These are phyloP conservation scores for Lotmaria passim DNA, from an alignment of 208 protist species.

Conservation along the genomic window DNA sequence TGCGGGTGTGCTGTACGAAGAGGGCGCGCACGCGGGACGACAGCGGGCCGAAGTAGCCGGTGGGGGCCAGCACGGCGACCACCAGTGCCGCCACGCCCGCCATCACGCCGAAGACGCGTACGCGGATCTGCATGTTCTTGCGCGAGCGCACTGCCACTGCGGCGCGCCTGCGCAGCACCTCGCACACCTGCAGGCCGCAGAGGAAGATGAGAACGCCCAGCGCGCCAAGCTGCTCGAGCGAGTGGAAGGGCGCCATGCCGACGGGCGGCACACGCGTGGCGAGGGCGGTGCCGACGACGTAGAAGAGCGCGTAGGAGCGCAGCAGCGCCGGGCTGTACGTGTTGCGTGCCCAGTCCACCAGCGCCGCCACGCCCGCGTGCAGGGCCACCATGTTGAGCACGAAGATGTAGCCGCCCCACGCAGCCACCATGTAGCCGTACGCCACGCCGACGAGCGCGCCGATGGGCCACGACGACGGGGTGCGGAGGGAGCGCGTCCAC, in stretches of 20 bases:
- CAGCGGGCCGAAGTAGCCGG: constrained; percentile 57
- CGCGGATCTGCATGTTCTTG: constrained; percentile 34
- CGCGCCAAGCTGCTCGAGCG: constrained; percentile 94
- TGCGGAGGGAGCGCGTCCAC: constrained; percentile 83
- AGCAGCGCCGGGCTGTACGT: constrained; percentile 91
- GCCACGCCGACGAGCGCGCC: constrained; percentile 58
- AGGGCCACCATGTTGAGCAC: constrained; percentile 98
- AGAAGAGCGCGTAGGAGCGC: constrained; percentile 95
- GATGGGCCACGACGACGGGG: constrained; percentile 47
- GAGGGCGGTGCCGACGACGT: constrained; percentile 94
- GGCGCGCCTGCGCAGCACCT: constrained; percentile 28
- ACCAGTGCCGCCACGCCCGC: constrained; percentile 25
- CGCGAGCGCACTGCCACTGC: constrained; percentile 30
- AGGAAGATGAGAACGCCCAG: constrained; percentile 88
- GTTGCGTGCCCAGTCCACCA: constrained; percentile 77
- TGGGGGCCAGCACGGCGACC: constrained; percentile 41
- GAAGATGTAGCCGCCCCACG: constrained; percentile 99
- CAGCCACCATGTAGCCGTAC: constrained; percentile 92
- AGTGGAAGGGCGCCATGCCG: constrained; percentile 93
- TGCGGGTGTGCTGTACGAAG: constrained; percentile 75
- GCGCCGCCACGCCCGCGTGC: constrained; percentile 88
- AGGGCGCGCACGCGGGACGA: constrained; percentile 69
- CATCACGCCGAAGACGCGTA: constrained; percentile 32
- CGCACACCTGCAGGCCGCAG: constrained; percentile 33
- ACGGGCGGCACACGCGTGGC: constrained; percentile 96